phyloP scores from a whole-genome alignment of 2,329 filamentous ascomycete species.

The Alternaria metachromatica region DNA sequence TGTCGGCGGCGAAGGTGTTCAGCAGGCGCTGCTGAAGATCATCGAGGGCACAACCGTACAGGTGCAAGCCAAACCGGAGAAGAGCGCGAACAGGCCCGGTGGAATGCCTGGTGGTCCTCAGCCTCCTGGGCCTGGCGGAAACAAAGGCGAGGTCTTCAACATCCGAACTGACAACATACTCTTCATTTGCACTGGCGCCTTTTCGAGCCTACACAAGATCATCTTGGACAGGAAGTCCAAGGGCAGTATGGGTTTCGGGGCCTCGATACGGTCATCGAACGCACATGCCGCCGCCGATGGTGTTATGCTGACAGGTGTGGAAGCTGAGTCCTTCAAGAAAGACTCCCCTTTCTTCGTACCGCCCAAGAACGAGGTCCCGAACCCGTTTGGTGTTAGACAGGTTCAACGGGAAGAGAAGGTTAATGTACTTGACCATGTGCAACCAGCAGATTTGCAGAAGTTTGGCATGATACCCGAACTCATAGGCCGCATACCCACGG shows the following conservation, averaged over 20 bases:
- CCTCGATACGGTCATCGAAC: slow-evolving; percentile 69
- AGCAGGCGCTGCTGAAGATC: slow-evolving; percentile 93
- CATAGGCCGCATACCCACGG: slow-evolving; percentile 93
- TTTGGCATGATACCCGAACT: slow-evolving; percentile 94
- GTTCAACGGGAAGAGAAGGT: slow-evolving; percentile 45
- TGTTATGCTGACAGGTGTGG: slow-evolving; percentile 65
- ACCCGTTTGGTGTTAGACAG: slow-evolving; percentile 27
- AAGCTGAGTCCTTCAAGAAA: slow-evolving; percentile 63
- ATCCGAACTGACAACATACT: slow-evolving; percentile 95
- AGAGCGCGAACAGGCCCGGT: slow-evolving; percentile 52
- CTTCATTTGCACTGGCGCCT: slow-evolving; percentile 96
- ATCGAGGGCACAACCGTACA: slow-evolving; percentile 95
- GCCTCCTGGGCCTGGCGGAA: slow-evolving; percentile 28
- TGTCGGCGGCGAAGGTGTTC: slow-evolving; percentile 94
- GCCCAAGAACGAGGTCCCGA: slow-evolving; percentile 34
- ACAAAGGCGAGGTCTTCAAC: slow-evolving; percentile 68
- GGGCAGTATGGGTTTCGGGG: slow-evolving; percentile 88
- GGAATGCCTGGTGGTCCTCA: slow-evolving; percentile 28
- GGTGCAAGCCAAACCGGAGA: slow-evolving; percentile 83
- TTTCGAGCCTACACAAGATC: slow-evolving; percentile 88
- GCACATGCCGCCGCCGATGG: slow-evolving; percentile 61
- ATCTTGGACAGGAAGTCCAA: slow-evolving; percentile 87
- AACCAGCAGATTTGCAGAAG: slow-evolving; percentile 76
- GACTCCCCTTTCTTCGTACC: slow-evolving; percentile 63
- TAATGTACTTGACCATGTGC: slow-evolving; percentile 73